Base-by-base conservation (phyloP, 306 rosid genomes). In the Pachyrhizus erosus region DNA sequence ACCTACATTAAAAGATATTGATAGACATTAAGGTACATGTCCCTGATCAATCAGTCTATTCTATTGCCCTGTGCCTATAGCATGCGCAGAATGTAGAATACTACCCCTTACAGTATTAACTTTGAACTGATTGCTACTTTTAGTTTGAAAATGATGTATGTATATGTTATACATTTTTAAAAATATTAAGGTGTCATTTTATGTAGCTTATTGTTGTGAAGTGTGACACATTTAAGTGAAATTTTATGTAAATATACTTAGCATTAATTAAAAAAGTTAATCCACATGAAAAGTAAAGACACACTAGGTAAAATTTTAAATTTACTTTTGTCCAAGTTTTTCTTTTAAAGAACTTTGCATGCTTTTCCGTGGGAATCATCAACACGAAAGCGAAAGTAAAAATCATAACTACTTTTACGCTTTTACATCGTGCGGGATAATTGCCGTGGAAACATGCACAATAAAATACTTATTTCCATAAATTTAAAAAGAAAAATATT, bases 1-100 rank as follows among this genome's bases (percentile, higher is more conserved):
- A 85, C 34, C 77, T 42, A 49, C 84, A 80, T 66, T 80, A 83
- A 81, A 58, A 72, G 88, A 76, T 85, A 80, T 57, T 86, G 72
- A 90, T 73, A 75, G 54, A 83, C 80, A 45, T 24, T 70, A 78
- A 78, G 85, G 88, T 78, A 84, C 82, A 67, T 34, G 54, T 64
- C 80, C 82, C 65, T 84, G 46, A 54, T 83, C 90, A 71, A 91
- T 85, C 83, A 73, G 70, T 89, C 77, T 79, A 27, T 70, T 83
- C 77, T 74, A 29, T 84, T 68, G 67, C 82, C 86, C 93, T 90
- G 95, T 90, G 86, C 14, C 52, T 65, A 58, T 0, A 52, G 84
- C 95, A 90, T 87, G 97, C 97, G 89, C 87, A 78, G 81, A 75
- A 82, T 67, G 80, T 80, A 87, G 77, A 78, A 64, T 61, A 73